Base-by-base conservation (phyloP, 257 asterid species). In the Nemophila menziesii region DNA sequence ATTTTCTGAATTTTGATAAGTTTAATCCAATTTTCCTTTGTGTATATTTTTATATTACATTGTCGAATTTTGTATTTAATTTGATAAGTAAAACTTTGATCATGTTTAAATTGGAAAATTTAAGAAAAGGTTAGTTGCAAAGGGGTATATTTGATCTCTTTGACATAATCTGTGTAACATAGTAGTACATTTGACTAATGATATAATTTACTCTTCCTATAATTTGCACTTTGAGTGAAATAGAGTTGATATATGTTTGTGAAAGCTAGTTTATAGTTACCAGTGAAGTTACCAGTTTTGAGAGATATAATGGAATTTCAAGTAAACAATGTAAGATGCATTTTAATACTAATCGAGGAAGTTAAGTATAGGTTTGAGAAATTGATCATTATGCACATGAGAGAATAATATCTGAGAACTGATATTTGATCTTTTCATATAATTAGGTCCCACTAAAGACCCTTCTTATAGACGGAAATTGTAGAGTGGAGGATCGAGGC, bases 401-500 rank as follows among this genome's bases (percentile, higher is more conserved):
- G 26, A 13, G 46, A 22, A 41, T 3, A 41, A 16, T 22, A 7
- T 11, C 40, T 23, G 29, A 44, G 46, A 11, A 19, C 16, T 55
- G 43, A 46, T 44, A 43, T 54, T 46, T 29, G 19, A 8, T 22
- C 13, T 49, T 44, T 61, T 43, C 33, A 17, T 49, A 37, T 64
- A 51, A 33, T 49, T 58, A 87, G 96, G 75, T 82, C 47, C 96
- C 94, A 22, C 73, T 77, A 68, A 82, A 77, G 79, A 72, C 92
- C 45, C 84, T 86, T 68, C 70, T 70, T 53, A 72, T 82, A 17
- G 96, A 86, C 66, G 90, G 94, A 34, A 86, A 86, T 65, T 86
- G 89, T 53, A 75, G 96, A 52, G 96, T 86, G 81, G 96, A 86
- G 71, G 96, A 82, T 34, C 79, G 92, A 57, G 94, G 94, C 56